phyloP scores from a whole-genome alignment of 1,284 basidiomycete genomes.

The Ustilago esculenta region DNA sequence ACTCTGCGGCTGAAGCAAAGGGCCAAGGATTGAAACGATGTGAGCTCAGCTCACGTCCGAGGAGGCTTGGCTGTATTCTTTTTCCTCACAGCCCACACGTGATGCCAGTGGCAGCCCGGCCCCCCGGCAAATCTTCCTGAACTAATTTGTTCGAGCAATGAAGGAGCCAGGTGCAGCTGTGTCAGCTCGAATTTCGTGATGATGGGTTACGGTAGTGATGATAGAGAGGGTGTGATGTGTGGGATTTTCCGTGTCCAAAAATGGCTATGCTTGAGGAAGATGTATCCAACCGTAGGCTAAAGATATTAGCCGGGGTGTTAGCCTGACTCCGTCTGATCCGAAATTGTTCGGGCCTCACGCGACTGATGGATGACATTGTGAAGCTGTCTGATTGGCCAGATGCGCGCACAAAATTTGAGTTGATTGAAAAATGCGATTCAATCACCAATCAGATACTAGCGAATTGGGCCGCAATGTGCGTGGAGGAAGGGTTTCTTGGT shows the following conservation, averaged over 20 bases:
- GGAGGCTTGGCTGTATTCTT: no score
- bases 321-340: conserved; percentile 36
- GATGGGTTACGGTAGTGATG: neutral
- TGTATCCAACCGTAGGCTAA: conserved; percentile 11
- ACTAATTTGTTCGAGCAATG: no score
- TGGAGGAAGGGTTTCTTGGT: conserved; percentile 22
- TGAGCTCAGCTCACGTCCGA: no score
- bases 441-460: conserved; percentile 33
- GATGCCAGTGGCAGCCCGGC: no score
- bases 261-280: neutral
- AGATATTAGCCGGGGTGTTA: conserved; percentile 16
- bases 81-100: no score
- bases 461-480: conserved; percentile 11
- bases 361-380: conserved; percentile 11
- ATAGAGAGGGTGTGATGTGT: neutral
- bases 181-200: neutral
- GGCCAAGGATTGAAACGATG: no score
- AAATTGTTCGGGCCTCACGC: conserved; percentile 12
- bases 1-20: no score
- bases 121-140: no score
- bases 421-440: neutral
- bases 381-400: conserved; percentile 11
- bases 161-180: no score
- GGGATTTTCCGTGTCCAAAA: neutral
- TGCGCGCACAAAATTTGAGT: neutral